Conservation (phyloP, 306 rosid genomes). For the Pachyrhizus erosus region DNA sequence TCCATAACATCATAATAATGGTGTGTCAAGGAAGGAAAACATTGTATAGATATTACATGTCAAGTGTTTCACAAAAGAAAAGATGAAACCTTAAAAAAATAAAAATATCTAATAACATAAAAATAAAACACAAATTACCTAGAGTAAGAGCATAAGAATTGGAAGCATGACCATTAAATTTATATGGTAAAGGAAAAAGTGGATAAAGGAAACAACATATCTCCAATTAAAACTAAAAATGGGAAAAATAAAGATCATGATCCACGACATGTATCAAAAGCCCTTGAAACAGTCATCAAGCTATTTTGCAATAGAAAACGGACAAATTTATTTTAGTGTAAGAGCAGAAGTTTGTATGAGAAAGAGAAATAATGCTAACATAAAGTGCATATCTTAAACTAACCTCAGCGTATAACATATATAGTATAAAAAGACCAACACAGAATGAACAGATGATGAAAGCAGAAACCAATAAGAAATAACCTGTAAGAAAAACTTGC, state of each 20-base stretch:
- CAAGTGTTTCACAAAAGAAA: neutral
- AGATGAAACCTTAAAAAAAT: neutral
- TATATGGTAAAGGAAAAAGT: conserved; percentile 30
- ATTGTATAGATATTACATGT: too few species aligned
- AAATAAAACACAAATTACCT: neutral
- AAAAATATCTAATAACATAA: conserved; percentile 17
- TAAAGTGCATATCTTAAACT: conserved; percentile 30
- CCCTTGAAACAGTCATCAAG: conserved; percentile 7
- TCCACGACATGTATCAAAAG: neutral
- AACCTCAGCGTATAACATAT: conserved; percentile 17
- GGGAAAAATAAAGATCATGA: neutral
- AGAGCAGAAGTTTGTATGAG: conserved; percentile 21
- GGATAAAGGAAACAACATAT: neutral
- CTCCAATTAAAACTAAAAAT: conserved; percentile 9
- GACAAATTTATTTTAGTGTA: neutral
- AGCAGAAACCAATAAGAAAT: conserved; percentile 39
- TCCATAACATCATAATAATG: conserved; percentile 1
- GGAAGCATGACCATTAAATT: conserved; percentile 27
- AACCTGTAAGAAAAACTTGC: conserved; percentile 58
- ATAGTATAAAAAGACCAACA: conserved; percentile 20
- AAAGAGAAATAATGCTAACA: conserved; percentile 26
- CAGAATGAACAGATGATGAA: conserved; percentile 28
- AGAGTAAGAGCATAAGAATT: conserved; percentile 11
- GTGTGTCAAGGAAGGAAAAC: neutral
- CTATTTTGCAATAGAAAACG: conserved; percentile 1